Evolutionary conservation across 1,284 basidiomycete species (phyloP).

Genomic region (Melampsora americana): DNA sequence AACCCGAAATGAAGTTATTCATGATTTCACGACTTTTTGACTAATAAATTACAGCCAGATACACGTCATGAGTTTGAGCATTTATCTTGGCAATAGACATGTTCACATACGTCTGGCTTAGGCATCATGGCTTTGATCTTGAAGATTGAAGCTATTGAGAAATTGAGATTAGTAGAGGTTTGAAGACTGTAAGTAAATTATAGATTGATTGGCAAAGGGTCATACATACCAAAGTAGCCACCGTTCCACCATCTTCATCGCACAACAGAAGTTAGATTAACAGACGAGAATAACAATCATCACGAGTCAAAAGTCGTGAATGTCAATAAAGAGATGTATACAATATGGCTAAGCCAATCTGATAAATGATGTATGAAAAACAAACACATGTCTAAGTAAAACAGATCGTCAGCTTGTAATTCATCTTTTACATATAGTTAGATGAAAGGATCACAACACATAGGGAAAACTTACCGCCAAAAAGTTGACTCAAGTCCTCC

Average conservation of each 20-base stretch:
- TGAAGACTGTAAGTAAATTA: slow-evolving; percentile 64
- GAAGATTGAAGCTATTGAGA: slow-evolving; percentile 8
- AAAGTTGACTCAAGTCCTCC: slow-evolving; percentile 92
- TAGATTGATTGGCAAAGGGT: slow-evolving; percentile 59
- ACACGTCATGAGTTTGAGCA: neutral
- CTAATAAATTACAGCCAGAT: slow-evolving; percentile 54
- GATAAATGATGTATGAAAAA: neutral
- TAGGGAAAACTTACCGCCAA: slow-evolving; percentile 67
- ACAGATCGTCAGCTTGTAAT: neutral
- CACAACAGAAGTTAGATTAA: neutral
- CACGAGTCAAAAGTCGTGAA: slow-evolving; percentile 37
- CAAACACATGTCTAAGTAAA: slow-evolving; percentile 34
- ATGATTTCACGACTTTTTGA: slow-evolving; percentile 68
- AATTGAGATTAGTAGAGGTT: slow-evolving; percentile 65
- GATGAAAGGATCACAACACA: neutral
- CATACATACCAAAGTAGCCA: slow-evolving; percentile 69
- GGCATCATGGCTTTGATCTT: slow-evolving; percentile 24
- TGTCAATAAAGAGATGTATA: neutral
- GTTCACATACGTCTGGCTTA: slow-evolving; percentile 31
- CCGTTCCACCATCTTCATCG: slow-evolving; percentile 62
- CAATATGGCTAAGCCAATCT: neutral
- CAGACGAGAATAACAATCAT: slow-evolving; percentile 9
- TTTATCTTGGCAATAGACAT: neutral
- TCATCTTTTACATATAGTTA: neutral
- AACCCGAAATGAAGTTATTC: slow-evolving; percentile 89